phyloP scores from a whole-genome alignment of 441 rosid genomes.

The Isatis lusitanica region DNA sequence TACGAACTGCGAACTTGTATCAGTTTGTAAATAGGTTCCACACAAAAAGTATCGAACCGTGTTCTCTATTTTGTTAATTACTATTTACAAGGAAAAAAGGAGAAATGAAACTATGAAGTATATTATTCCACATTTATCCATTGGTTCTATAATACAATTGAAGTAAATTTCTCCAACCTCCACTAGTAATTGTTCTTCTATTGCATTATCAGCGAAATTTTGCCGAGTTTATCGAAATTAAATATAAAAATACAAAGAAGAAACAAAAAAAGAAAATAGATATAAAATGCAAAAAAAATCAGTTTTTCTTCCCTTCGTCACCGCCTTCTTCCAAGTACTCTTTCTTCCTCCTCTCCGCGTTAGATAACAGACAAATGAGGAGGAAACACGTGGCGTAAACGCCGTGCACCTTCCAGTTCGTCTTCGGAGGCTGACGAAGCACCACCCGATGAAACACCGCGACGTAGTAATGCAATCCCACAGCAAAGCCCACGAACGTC shows the following conservation, averaged over 20 bases:
- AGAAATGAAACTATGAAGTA: not conserved
- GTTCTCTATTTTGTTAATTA: not conserved
- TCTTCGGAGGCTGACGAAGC: conserved; percentile 76
- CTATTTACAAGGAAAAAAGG: not conserved
- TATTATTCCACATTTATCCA: conserved; percentile 12
- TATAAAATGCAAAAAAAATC: not conserved
- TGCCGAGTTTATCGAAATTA: conserved; percentile 29
- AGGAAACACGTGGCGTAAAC: conserved; percentile 91
- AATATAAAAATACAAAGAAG: conserved; percentile 1
- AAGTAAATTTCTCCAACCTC: not conserved
- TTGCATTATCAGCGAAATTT: conserved; percentile 27
- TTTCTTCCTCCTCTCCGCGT: conserved; percentile 86
- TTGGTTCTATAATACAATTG: conserved; percentile 22
- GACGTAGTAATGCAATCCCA: conserved; percentile 89
- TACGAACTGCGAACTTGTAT: not conserved
- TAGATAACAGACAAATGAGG: conserved; percentile 57
- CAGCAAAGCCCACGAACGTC: conserved; percentile 69
- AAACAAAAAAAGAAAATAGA: not conserved
- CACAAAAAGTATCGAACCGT: not conserved
- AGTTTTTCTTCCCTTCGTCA: conserved; percentile 86
- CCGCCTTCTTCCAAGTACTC: conserved; percentile 85
- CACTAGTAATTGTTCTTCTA: conserved; percentile 28
- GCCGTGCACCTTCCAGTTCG: conserved; percentile 88
- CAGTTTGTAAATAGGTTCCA: not conserved
- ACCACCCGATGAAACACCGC: conserved; percentile 87